Evolutionary conservation across 768 basidiomycete genomes (phyloP).

Genomic region (Lactarius indigo): DNA sequence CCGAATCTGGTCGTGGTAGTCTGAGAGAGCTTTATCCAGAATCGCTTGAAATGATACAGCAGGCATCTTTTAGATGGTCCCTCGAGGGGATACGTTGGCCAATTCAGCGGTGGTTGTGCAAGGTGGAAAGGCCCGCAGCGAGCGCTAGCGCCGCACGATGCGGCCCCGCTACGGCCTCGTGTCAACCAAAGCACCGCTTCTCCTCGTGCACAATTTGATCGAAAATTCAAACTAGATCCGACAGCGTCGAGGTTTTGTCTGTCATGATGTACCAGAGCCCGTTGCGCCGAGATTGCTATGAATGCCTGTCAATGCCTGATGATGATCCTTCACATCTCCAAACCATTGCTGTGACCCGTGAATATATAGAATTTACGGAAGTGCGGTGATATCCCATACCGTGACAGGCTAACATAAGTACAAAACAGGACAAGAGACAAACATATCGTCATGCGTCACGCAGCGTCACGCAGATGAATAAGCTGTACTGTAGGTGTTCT

Average conservation of each 20-base stretch:
- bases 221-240: too few relatives aligned
- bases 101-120: neutral
- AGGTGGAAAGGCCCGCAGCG: neutral
- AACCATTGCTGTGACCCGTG: neutral
- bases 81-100: neutral
- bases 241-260: too few relatives aligned
- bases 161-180: neutral
- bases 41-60: neutral
- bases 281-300: too few relatives aligned
- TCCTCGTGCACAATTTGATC: too few relatives aligned
- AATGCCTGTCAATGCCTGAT: too few relatives aligned
- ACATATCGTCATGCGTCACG: too few relatives aligned
- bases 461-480: too few relatives aligned
- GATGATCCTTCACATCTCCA: too few relatives aligned
- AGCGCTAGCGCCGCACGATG: too few relatives aligned
- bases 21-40: neutral
- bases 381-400: neutral
- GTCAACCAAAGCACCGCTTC: neutral
- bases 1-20: neutral
- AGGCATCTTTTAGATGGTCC: neutral
- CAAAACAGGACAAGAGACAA: too few relatives aligned
- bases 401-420: slow-evolving; percentile 9
- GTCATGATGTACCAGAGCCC: too few relatives aligned
- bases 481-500: too few relatives aligned
- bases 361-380: slow-evolving; percentile 2